These are phyloP conservation scores for Clavispora fructus DNA, from an alignment of 805 yeast species.

Conservation along the genomic window DNA sequence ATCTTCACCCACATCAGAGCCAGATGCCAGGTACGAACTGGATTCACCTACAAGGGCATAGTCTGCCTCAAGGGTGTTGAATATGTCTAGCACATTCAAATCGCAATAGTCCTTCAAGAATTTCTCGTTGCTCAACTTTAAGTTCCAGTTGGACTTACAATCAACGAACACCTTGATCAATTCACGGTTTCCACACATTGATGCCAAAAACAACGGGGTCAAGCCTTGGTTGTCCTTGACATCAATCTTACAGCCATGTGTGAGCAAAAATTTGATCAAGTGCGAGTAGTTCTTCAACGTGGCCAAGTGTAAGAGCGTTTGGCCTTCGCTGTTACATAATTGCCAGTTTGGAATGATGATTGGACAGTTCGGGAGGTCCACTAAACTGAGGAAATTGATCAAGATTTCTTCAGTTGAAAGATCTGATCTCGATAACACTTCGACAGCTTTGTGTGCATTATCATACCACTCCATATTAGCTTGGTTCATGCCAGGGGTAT, in stretches of 20 bases:
- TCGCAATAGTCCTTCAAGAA: slow-evolving; percentile 39
- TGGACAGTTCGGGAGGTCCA: slow-evolving; percentile 63
- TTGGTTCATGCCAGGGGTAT: slow-evolving; percentile 11
- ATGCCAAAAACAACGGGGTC: slow-evolving; percentile 86
- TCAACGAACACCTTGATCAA: slow-evolving; percentile 57
- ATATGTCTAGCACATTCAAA: slow-evolving; percentile 39
- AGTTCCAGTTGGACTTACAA: slow-evolving; percentile 56
- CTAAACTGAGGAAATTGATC: slow-evolving; percentile 48
- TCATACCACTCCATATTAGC: slow-evolving; percentile 44
- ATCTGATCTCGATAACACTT: slow-evolving; percentile 40
- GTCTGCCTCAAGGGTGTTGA: slow-evolving; percentile 21
- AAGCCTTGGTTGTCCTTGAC: slow-evolving; percentile 72
- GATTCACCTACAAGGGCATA: slow-evolving; percentile 6
- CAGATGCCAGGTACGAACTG: slow-evolving; percentile 5
- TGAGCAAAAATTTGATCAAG: slow-evolving; percentile 59
- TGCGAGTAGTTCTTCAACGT: slow-evolving; percentile 65
- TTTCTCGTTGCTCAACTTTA: slow-evolving; percentile 48
- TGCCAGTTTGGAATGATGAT: slow-evolving; percentile 69
- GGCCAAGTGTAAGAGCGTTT: slow-evolving; percentile 83
- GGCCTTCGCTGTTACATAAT: slow-evolving; percentile 76
- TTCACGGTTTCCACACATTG: slow-evolving; percentile 66
- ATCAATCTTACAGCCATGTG: slow-evolving; percentile 64
- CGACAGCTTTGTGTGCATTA: slow-evolving; percentile 47
- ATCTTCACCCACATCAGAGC: slow-evolving; percentile 12
- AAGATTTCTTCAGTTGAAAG: slow-evolving; percentile 47